phyloP scores from a whole-genome alignment of 1,284 basidiomycete species.

The Sphagnurus paluster region DNA sequence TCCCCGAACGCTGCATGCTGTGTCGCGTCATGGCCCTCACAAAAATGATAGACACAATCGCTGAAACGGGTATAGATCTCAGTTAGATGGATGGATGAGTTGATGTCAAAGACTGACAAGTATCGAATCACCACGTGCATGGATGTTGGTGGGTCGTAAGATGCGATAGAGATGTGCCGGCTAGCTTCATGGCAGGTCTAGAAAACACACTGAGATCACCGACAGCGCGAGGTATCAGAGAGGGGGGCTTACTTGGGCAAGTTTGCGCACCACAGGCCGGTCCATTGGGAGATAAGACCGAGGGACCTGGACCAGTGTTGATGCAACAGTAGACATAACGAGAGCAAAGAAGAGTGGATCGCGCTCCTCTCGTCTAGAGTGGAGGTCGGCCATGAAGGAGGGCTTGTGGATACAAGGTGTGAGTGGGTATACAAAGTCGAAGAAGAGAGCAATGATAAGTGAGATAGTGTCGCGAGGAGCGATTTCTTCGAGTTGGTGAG shows the following conservation, averaged over 20 bases:
- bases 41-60: slow-evolving; percentile 82
- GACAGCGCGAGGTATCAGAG: slow-evolving; percentile 2
- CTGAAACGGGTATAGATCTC: slow-evolving; percentile 35
- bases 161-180: slow-evolving; percentile 72
- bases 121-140: slow-evolving; percentile 82
- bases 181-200: slow-evolving; percentile 79
- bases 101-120: slow-evolving; percentile 53
- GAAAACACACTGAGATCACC: slow-evolving; percentile 5
- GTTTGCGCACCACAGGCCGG: slow-evolving; percentile 70
- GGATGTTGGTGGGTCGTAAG: slow-evolving; percentile 80
- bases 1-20: slow-evolving; percentile 83
- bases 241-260: slow-evolving; percentile 56
- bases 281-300: slow-evolving; percentile 82
- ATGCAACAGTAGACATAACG: slow-evolving; percentile 82
- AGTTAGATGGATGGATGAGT: slow-evolving; percentile 1
- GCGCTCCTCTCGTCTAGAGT: slow-evolving; percentile 72
- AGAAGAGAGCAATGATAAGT: slow-evolving; percentile 81
- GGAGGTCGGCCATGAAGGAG: slow-evolving; percentile 84
- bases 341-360: slow-evolving; percentile 87
- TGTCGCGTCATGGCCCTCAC: slow-evolving; percentile 84
- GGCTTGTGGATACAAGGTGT: slow-evolving; percentile 83
- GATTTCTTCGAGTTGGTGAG: slow-evolving; percentile 71
- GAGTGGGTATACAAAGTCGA: slow-evolving; percentile 86
- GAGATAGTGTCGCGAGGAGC: slow-evolving; percentile 75
- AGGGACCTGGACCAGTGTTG: slow-evolving; percentile 81